Evolutionary conservation across 2,329 filamentous ascomycete species (phyloP), one percentile per base, ranked within the genome.

Genomic region (Colletotrichum tabaci): DNA sequence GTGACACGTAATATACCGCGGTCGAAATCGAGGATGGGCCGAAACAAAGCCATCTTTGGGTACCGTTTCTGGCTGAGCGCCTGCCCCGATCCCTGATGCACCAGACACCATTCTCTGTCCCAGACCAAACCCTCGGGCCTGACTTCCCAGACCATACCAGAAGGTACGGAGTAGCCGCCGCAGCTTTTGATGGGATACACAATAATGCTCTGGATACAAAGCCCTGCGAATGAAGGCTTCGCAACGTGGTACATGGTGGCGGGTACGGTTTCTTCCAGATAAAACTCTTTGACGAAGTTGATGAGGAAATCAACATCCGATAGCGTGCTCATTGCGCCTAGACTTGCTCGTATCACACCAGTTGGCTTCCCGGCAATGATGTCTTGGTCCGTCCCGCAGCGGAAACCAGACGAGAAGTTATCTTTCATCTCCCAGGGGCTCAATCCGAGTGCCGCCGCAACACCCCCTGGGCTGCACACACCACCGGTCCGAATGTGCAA

Each of bases 121-220:
- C 96, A 98, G 10, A 91, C 93, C 2, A 99, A 85, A 0, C 96
- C 96, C 82, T 98, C 95, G 9, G 88, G 86, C 66, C 89, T 90
- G 23, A 98, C 87, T 76, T 93, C 90, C 96, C 96, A 99, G 16
- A 86, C 78, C 9, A 83, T 84, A 2, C 85, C 87, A 0, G 82
- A 73, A 1, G 94, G 92, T 40, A 98, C 86, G 46, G 85, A 84
- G 79, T 93, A 97, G 0, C 93, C 93, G 18, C 91, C 93, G 77
- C 96, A 98, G 79, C 95, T 98, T 81, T 99, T 99, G 78, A 99
- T 95, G 0, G 96, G 96, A 77, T 95, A 99, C 0, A 98, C 89
- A 1, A 87, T 90, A 18, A 95, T 87, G 64, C 85, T 86, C 73
- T 92, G 89, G n/a, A 94, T 85, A 35, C 66, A 50, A 10, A 76